Evolutionary conservation across 306 rosid genomes (phyloP).

Genomic region (Rosa lucieae): DNA sequence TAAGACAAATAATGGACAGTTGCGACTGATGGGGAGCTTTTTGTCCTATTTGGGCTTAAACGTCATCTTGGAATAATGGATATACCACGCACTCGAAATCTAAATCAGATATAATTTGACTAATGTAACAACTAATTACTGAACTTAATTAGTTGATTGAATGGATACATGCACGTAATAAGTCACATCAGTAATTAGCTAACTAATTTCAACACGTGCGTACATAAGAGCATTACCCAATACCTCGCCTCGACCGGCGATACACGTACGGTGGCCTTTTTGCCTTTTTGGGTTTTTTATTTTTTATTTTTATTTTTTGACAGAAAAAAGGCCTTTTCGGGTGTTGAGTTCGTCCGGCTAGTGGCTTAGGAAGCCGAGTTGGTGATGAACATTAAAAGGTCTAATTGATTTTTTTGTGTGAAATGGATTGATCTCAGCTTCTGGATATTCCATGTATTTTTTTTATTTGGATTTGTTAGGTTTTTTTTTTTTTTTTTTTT

Average conservation of each 20-base stretch:
- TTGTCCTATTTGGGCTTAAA: neutral
- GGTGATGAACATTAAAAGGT: neutral
- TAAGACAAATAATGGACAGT: neutral
- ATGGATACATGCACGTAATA: neutral
- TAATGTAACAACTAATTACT: neutral
- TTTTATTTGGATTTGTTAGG: neutral
- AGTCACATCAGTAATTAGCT: neutral
- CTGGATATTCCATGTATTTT: neutral
- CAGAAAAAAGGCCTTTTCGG: neutral
- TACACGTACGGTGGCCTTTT: neutral
- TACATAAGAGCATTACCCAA: no score
- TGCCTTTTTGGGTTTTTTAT: neutral
- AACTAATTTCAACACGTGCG: neutral
- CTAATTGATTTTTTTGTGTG: no score
- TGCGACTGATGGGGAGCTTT: neutral
- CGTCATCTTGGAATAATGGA: neutral
- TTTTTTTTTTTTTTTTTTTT: neutral
- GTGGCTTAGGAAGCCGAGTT: neutral
- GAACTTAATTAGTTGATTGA: no score
- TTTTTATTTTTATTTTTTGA: no score
- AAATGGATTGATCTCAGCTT: neutral
- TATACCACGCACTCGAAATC: neutral
- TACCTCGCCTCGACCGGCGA: neutral
- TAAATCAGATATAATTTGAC: neutral
- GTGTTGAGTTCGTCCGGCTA: no score